These are phyloP conservation scores for Tuber microsphaerosporum DNA, from an alignment of 495 filamentous ascomycete species.

Conservation along the genomic window DNA sequence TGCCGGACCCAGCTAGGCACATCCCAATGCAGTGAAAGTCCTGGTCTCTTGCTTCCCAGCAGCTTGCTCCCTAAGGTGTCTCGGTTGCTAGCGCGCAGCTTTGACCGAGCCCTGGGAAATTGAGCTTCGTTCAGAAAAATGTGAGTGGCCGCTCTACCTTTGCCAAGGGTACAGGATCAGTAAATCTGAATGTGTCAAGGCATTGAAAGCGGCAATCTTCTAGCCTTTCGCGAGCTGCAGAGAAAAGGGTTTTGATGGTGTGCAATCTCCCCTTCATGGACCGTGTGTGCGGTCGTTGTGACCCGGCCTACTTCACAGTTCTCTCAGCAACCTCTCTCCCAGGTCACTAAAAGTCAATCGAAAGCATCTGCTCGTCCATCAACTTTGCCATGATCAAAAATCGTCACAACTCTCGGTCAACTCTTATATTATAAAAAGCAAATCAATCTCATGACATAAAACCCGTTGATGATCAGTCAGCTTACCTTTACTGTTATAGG, in stretches of 20 bases:
- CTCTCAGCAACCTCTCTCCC: neutral
- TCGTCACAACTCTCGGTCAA: neutral
- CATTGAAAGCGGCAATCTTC: conserved; percentile 24
- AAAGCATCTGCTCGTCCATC: neutral
- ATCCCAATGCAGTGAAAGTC: conserved; percentile 32
- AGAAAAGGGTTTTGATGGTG: neutral
- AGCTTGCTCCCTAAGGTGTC: conserved; percentile 26
- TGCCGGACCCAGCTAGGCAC: conserved; percentile 35
- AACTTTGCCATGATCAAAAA: neutral
- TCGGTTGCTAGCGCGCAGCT: conserved; percentile 35
- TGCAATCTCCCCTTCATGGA: conserved; percentile 1
- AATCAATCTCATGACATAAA: neutral
- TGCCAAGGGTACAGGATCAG: conserved; percentile 10
- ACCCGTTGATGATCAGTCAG: neutral
- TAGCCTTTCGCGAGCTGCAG: conserved; percentile 1
- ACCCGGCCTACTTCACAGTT: neutral
- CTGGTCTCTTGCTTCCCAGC: conserved; percentile 12
- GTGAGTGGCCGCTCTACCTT: conserved; percentile 27
- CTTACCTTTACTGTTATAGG: neutral
- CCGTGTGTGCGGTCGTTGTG: neutral
- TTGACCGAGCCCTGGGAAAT: conserved; percentile 37
- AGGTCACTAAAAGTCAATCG: conserved; percentile 1
- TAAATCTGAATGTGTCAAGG: conserved; percentile 20
- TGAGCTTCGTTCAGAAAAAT: conserved; percentile 25
- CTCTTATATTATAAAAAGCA: neutral